Base-by-base conservation (phyloP, 768 basidiomycete genomes). In the Suillus occidentalis region DNA sequence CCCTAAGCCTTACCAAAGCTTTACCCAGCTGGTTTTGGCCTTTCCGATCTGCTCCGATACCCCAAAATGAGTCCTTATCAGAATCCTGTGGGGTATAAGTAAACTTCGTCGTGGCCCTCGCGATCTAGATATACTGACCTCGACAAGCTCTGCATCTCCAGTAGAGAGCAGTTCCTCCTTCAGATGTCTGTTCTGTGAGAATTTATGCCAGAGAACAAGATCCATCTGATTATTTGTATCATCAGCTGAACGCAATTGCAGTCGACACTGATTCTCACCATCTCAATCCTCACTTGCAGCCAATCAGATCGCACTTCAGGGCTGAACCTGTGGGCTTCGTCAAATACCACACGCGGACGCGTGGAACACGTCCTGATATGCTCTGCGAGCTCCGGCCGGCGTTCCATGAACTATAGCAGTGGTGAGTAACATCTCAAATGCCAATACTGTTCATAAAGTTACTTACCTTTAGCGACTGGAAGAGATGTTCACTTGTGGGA, bases 401-500 rank as follows among this genome's bases (percentile, higher is more conserved):
- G 76, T 68, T 77, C 74, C 67, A 76, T 70, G 43, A 76, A 76
- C 75, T 77, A 14, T 10, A 14, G 8, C 28, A 42, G 40, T 20
- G 10, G 57, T 55, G 53, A 55, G 53, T 34, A 34, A 3, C 5
- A 34, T 55, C 12, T 40, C 25, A 16, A 9, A 40, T 25, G 20
- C 39, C 6, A 14, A 25, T n/a, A 22, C 22, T 18, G 37, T 25
- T 58, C 16, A 22, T 7, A 18, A 58, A 58, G 16, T 16, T 10
- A 18, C 75, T 72, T 53, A 77, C 78, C 76, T 79, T 83, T 69
- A 82, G 73, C 28, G 83, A 77, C 63, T 84, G 82, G 59, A 81
- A 84, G 47, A 84, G 67, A 66, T 84, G 83, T 66, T 83, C 83
- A 56, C 80, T 80, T 12, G 83, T 83, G 0, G 79, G 79, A 64